A percentile compares a stretch with the other conserved stretches of the same genome.
phyloP scores from a whole-genome alignment of 2,329 filamentous ascomycete genomes.

The Penicillium carneum region DNA sequence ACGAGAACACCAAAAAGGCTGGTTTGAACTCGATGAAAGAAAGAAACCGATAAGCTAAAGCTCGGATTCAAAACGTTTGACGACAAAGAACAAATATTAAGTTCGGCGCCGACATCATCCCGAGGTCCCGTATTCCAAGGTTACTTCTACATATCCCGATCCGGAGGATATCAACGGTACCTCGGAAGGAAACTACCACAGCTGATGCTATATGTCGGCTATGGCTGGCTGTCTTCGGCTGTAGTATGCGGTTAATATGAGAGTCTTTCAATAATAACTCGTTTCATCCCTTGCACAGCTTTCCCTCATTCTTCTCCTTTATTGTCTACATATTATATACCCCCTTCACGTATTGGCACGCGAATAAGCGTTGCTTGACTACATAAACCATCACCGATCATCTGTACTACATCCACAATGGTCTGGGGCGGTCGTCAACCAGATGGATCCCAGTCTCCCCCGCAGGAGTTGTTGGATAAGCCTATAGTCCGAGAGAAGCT shows the following conservation, averaged over 20 bases:
- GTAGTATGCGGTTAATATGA: slow-evolving; percentile 25
- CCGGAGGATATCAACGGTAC: slow-evolving; percentile 27
- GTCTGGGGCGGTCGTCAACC: slow-evolving; percentile 43
- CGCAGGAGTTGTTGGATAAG: slow-evolving; percentile 34
- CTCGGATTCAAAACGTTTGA: background rate
- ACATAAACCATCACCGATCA: background rate
- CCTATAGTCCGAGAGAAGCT: slow-evolving; percentile 61
- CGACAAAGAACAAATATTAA: background rate
- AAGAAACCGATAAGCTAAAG: background rate
- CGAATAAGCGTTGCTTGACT: background rate
- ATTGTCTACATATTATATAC: background rate
- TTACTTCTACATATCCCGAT: slow-evolving; percentile 4
- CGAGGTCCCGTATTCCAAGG: background rate
- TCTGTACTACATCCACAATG: slow-evolving; percentile 31
- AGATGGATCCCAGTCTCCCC: slow-evolving; percentile 26
- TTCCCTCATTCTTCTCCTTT: slow-evolving; percentile 9
- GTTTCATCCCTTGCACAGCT: slow-evolving; percentile 18
- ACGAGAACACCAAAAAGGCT: background rate
- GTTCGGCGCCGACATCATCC: background rate
- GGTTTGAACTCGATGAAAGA: background rate
- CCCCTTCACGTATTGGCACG: background rate
- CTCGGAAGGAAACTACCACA: slow-evolving; percentile 34
- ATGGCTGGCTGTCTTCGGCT: slow-evolving; percentile 30
- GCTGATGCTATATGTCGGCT: slow-evolving; percentile 31
- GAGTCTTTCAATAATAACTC: slow-evolving; percentile 5